phyloP scores from a whole-genome alignment of 176 grass and related monocot species.

The Eragrostis curvula region DNA sequence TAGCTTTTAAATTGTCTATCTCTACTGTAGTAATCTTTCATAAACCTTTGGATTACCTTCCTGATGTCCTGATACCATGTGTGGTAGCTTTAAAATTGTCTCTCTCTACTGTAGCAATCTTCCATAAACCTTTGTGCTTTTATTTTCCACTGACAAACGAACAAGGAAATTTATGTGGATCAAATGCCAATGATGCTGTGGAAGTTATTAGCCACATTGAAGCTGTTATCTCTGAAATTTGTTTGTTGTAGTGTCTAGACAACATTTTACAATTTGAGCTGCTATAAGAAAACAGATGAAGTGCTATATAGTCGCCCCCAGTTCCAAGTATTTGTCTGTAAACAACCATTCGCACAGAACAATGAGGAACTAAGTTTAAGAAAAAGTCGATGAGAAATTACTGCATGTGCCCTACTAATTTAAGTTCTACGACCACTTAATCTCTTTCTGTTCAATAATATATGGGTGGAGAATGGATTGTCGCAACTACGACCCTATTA shows the following conservation, averaged over 20 bases:
- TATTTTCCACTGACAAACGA: conserved; percentile 11
- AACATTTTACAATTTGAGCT: background rate
- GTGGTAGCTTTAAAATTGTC: background rate
- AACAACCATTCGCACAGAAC: background rate
- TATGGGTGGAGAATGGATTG: background rate
- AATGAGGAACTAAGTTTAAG: background rate
- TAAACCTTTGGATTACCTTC: too few relatives aligned
- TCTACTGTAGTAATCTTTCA: too few relatives aligned
- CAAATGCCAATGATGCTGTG: background rate
- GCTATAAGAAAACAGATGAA: background rate
- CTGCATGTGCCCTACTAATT: background rate
- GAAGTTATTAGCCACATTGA: background rate
- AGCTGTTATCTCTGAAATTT: background rate
- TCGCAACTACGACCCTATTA: background rate
- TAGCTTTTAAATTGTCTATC: too few relatives aligned
- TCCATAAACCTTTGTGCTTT: background rate
- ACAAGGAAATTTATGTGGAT: background rate
- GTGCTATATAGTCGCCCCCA: background rate
- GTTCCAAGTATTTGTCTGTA: background rate
- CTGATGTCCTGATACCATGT: too few relatives aligned
- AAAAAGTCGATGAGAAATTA: conserved; percentile 13
- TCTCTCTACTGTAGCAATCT: background rate
- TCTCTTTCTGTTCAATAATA: background rate
- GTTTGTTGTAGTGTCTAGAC: background rate
- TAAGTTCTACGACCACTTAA: background rate